Percentiles rank a stretch among this genome's conserved stretches.
Conservation (phyloP, 2,329 filamentous ascomycete genomes). For the Fusarium torulosum region DNA sequence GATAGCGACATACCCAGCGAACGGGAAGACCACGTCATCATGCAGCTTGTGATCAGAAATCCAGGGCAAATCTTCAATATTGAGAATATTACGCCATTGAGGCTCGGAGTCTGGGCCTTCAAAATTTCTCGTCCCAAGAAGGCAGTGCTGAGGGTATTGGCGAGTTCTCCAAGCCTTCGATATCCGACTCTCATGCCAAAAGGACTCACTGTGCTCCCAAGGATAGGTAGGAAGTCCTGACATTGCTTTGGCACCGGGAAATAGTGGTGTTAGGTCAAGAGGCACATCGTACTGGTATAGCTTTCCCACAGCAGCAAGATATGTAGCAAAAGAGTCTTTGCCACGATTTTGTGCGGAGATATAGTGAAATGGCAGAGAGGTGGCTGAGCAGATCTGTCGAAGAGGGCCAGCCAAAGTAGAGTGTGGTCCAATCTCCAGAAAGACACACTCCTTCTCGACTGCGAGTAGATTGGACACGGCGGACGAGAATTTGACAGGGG, state of each 20-base stretch:
- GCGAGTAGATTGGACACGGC: not conserved
- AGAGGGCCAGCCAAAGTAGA: not conserved
- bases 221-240: constrained; percentile 54
- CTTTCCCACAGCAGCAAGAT: constrained; percentile 1
- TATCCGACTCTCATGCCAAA: constrained; percentile 53
- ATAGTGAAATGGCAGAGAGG: too few relatives aligned
- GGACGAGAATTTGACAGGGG: not conserved
- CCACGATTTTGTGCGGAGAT: not conserved
- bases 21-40: constrained; percentile 41
- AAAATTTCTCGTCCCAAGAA: constrained; percentile 52
- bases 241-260: constrained; percentile 43
- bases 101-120: constrained; percentile 43
- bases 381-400: not conserved
- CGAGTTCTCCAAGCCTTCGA: constrained; percentile 49
- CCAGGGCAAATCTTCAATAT: constrained; percentile 52
- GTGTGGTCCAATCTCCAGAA: not conserved
- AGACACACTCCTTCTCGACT: too few relatives aligned
- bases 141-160: constrained; percentile 53
- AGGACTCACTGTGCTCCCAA: constrained; percentile 54
- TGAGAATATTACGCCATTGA: constrained; percentile 47
- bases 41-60: constrained; percentile 55
- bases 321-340: not conserved
- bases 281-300: constrained; percentile 1
- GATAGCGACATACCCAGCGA: constrained; percentile 54
- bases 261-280: not conserved